These are phyloP conservation scores for Chamaecyparis obtusa DNA, from an alignment of 75 land plant species.

Conservation along the genomic window DNA sequence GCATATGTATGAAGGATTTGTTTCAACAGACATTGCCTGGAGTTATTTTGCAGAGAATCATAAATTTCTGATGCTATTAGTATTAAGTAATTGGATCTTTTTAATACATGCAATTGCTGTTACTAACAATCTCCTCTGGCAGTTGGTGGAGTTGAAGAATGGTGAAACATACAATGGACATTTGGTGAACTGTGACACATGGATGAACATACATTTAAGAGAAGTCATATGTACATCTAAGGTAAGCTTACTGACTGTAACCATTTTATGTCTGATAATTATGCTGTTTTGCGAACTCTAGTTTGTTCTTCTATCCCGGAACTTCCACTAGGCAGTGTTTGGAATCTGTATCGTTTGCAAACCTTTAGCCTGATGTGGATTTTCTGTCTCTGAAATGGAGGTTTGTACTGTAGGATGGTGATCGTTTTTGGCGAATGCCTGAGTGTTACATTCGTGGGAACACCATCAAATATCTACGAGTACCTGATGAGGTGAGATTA, in stretches of 20 bases:
- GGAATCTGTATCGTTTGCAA: not conserved
- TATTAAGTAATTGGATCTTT: not conserved
- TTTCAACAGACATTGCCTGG: not conserved
- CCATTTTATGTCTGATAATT: not conserved
- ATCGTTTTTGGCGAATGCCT: slow-evolving; percentile 99
- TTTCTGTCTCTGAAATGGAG: slow-evolving; percentile 27
- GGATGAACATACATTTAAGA: slow-evolving; percentile 99
- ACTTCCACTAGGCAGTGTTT: not conserved
- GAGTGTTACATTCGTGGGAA: slow-evolving; percentile 98
- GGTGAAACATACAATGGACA: slow-evolving; percentile 99
- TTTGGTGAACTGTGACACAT: slow-evolving; percentile 95
- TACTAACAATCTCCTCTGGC: slow-evolving; percentile 10
- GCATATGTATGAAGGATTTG: not conserved
- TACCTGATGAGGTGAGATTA: slow-evolving; percentile 92
- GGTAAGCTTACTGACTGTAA: slow-evolving; percentile 31
- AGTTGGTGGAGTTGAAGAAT: slow-evolving; percentile 97
- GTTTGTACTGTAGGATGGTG: slow-evolving; percentile 80
- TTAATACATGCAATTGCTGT: not conserved
- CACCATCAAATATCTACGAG: slow-evolving; percentile 97
- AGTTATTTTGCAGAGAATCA: not conserved
- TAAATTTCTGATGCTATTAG: not conserved
- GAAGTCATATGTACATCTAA: slow-evolving; percentile 99
- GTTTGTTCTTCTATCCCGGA: not conserved
- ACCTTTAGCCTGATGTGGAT: slow-evolving; percentile 18
- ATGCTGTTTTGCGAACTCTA: slow-evolving; percentile 1